phyloP scores from a whole-genome alignment of 2,329 filamentous ascomycete genomes.

The Venturia nashicola region DNA sequence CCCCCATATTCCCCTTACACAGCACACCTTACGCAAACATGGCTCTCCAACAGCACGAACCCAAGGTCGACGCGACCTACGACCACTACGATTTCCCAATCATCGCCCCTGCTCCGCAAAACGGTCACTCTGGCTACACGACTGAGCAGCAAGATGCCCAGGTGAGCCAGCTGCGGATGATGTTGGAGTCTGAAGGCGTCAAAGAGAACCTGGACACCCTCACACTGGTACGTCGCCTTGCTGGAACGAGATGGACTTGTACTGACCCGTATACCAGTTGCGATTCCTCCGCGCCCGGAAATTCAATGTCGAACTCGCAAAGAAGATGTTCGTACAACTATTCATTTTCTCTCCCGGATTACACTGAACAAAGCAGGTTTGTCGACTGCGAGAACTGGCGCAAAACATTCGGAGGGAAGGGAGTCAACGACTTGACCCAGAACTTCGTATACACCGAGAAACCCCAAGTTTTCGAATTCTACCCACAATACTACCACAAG shows the following conservation, averaged over 20 bases:
- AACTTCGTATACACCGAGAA: conserved; percentile 85
- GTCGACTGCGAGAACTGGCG: conserved; percentile 84
- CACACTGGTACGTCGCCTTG: conserved; percentile 54
- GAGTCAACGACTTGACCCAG: conserved; percentile 66
- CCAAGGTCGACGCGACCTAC: conserved; percentile 69
- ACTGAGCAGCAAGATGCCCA: conserved; percentile 79
- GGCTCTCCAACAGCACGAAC: conserved; percentile 8
- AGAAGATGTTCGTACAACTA: conserved; percentile 58
- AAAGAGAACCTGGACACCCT: conserved; percentile 81
- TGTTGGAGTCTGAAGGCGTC: conserved; percentile 74
- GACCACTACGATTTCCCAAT: conserved; percentile 92
- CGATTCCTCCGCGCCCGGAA: conserved; percentile 90
- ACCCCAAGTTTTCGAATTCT: conserved; percentile 72
- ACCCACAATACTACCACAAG: conserved; percentile 99
- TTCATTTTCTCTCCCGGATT: too few species aligned
- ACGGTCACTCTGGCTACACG: conserved; percentile 80
- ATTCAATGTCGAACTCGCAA: conserved; percentile 74
- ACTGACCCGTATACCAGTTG: conserved; percentile 40
- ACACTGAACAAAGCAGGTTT: conserved; percentile 53
- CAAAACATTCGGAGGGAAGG: conserved; percentile 54
- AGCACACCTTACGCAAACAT: not conserved
- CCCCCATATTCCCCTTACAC: not conserved
- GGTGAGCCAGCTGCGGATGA: conserved; percentile 70
- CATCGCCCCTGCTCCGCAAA: conserved; percentile 53
- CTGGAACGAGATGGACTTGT: not conserved